Evolutionary conservation across 1,284 basidiomycete genomes (phyloP).

Genomic region (Pyrrhoderma noxium): DNA sequence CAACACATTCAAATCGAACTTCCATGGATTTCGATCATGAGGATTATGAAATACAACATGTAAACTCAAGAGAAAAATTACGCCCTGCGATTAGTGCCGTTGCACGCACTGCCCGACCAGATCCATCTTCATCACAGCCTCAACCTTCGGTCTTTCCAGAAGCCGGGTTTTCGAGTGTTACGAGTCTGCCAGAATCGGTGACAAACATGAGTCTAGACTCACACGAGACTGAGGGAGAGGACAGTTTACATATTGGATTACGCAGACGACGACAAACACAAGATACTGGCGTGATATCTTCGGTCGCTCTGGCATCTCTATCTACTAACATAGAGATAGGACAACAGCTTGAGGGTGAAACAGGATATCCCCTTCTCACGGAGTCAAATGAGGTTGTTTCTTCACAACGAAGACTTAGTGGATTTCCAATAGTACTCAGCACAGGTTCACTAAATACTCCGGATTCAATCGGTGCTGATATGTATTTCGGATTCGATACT

Average conservation of each 20-base stretch:
- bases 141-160: not conserved
- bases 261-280: conserved; percentile 5
- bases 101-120: conserved; percentile 1
- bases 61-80: conserved; percentile 12
- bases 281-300: conserved; percentile 9
- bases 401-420: not conserved
- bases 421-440: conserved; percentile 11
- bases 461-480: conserved; percentile 3
- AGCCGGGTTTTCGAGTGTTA: conserved; percentile 2
- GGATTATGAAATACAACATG: conserved; percentile 13
- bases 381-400: too few relatives aligned
- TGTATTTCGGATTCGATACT: conserved; percentile 9
- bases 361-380: not conserved
- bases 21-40: conserved; percentile 11
- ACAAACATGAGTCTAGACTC: conserved; percentile 1
- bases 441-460: conserved; percentile 8
- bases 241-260: conserved; percentile 11
- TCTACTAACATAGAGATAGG: conserved; percentile 10
- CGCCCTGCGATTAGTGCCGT: conserved; percentile 18
- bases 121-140: not conserved
- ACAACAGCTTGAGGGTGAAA: not conserved
- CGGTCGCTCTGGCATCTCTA: conserved; percentile 18
- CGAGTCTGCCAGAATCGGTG: conserved; percentile 11
- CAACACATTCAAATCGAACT: not conserved
- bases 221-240: conserved; percentile 2